These are phyloP conservation scores for Saccharomycopsis sp. DNA, from an alignment of 805 yeast species.

Conservation along the genomic window DNA sequence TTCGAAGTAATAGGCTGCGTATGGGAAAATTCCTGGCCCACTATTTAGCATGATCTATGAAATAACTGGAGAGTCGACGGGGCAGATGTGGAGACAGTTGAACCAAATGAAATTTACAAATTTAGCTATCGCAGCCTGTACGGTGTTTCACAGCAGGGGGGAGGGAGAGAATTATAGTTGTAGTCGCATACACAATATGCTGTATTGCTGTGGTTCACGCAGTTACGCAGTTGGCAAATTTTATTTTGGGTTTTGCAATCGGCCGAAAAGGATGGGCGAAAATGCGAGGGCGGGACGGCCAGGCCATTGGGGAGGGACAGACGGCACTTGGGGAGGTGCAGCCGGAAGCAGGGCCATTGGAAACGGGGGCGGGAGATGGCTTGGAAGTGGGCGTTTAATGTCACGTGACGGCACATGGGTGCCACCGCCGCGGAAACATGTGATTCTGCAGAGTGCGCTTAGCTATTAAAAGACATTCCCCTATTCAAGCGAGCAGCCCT, in stretches of 20 bases:
- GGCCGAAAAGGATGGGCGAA: background rate
- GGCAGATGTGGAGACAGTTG: too few relatives aligned
- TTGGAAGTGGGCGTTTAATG: too few relatives aligned
- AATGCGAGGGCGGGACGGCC: background rate
- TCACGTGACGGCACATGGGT: too few relatives aligned
- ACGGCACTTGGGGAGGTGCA: background rate
- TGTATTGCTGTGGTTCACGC: too few relatives aligned
- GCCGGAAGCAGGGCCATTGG: background rate
- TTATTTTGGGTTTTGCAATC: background rate
- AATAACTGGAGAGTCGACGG: background rate
- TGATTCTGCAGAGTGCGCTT: too few relatives aligned
- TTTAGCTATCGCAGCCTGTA: background rate
- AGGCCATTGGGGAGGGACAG: background rate
- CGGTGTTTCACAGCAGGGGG: too few relatives aligned
- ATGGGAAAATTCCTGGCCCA: constrained; percentile 11
- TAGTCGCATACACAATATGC: background rate
- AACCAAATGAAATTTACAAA: background rate
- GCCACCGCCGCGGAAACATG: too few relatives aligned
- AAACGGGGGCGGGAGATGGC: background rate
- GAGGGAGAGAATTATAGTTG: background rate
- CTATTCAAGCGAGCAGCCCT: too few relatives aligned
- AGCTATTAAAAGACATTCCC: too few relatives aligned
- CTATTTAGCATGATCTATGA: background rate
- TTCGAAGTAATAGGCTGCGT: constrained; percentile 7
- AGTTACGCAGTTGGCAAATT: background rate